Conservation (phyloP, 1,139 yeast genomes). For the Lodderomyces beijingensis region DNA sequence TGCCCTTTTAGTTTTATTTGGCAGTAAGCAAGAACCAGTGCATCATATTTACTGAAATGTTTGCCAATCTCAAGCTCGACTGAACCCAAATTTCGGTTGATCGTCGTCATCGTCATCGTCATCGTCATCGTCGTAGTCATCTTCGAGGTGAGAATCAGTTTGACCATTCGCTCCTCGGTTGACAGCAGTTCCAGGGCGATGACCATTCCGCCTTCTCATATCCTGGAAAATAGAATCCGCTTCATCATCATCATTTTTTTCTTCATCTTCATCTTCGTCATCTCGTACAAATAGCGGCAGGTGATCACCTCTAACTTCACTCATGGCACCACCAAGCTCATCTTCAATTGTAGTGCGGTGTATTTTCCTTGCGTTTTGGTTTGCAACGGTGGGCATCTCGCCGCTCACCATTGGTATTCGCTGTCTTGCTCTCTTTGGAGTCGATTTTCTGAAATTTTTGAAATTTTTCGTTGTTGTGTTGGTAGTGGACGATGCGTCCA, state of each 20-base stretch:
- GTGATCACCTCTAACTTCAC: constrained; percentile 18
- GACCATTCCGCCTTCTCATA: background rate
- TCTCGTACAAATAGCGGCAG: constrained; percentile 19
- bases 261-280: constrained; percentile 13
- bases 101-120: constrained; percentile 33
- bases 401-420: constrained; percentile 23
- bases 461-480: constrained; percentile 39
- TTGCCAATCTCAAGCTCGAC: too few species aligned
- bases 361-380: constrained; percentile 1
- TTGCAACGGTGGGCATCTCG: constrained; percentile 13
- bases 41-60: too few species aligned
- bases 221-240: background rate
- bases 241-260: background rate
- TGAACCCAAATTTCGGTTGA: constrained; percentile 37
- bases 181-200: background rate
- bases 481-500: constrained; percentile 14
- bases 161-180: background rate
- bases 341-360: constrained; percentile 11
- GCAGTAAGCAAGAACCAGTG: too few species aligned
- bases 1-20: too few species aligned
- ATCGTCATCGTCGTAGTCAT: constrained; percentile 18
- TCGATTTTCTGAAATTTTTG: constrained; percentile 32
- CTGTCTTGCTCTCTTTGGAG: constrained; percentile 19
- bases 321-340: constrained; percentile 29
- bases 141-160: background rate